These are phyloP conservation scores for Clarireedia hainanense DNA, from an alignment of 2,329 filamentous ascomycete species.

Conservation along the genomic window DNA sequence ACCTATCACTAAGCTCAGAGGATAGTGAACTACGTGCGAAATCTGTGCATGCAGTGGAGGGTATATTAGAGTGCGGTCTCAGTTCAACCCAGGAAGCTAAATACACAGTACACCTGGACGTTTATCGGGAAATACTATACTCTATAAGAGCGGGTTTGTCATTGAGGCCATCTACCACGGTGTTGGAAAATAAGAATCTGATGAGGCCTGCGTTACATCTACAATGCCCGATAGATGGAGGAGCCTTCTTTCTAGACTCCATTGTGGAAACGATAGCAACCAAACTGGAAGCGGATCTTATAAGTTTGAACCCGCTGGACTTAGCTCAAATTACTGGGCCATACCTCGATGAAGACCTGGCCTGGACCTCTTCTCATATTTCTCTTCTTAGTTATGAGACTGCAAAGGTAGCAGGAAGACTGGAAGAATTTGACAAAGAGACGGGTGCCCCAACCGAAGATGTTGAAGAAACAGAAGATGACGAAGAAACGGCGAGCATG, in stretches of 20 bases:
- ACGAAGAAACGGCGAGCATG: constrained; percentile 11
- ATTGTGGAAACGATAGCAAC: constrained; percentile 57
- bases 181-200: constrained; percentile 22
- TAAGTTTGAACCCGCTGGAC: constrained; percentile 61
- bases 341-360: constrained; percentile 58
- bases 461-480: constrained; percentile 36
- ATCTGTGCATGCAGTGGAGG: constrained; percentile 3
- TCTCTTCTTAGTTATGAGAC: constrained; percentile 50
- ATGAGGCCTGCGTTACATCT: constrained; percentile 49
- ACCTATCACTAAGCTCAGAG: neutral
- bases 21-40: neutral
- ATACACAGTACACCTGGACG: constrained; percentile 25
- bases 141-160: constrained; percentile 43
- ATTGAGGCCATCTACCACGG: constrained; percentile 30
- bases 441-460: constrained; percentile 34
- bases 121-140: constrained; percentile 35
- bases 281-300: constrained; percentile 55
- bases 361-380: constrained; percentile 37
- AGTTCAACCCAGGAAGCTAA: constrained; percentile 15
- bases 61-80: constrained; percentile 13
- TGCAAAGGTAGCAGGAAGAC: constrained; percentile 46
- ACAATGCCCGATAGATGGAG: constrained; percentile 50
- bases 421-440: constrained; percentile 42
- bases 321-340: constrained; percentile 61
- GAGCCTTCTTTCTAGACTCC: constrained; percentile 45